These are phyloP conservation scores for Beauveria scarabaeidicola DNA, from an alignment of 2,329 filamentous ascomycete species.

Conservation along the genomic window DNA sequence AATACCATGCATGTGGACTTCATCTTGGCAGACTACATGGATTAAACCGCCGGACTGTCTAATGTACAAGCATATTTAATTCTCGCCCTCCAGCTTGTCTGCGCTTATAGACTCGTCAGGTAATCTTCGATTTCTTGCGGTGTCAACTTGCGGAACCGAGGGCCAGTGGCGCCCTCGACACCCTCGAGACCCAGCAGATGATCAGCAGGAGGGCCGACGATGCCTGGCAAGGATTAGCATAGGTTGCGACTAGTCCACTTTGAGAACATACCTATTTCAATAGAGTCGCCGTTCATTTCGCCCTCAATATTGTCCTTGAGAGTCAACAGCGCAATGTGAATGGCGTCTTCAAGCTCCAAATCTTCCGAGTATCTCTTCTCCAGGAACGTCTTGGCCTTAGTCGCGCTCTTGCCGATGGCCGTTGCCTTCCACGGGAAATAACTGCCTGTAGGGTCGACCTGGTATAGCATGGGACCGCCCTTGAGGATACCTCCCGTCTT, in stretches of 20 bases:
- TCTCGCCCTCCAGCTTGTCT: background rate
- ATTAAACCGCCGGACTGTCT: constrained; percentile 35
- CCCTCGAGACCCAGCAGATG: constrained; percentile 88
- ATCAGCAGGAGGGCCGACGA: constrained; percentile 89
- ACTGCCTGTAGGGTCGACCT: constrained; percentile 96
- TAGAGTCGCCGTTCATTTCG: constrained; percentile 97
- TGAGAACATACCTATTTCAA: constrained; percentile 70
- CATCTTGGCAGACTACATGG: constrained; percentile 9
- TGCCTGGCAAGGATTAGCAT: constrained; percentile 49
- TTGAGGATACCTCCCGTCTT: constrained; percentile 96
- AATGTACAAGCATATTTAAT: constrained; percentile 35
- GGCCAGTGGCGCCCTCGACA: constrained; percentile 74
- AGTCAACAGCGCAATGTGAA: constrained; percentile 94
- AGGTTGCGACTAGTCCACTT: background rate
- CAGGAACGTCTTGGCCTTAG: constrained; percentile 96
- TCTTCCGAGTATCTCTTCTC: constrained; percentile 99
- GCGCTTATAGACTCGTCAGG: constrained; percentile 82
- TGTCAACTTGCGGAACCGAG: constrained; percentile 86
- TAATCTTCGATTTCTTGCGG: constrained; percentile 99
- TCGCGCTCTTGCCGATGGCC: constrained; percentile 96
- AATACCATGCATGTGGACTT: constrained; percentile 16
- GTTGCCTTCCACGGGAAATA: constrained; percentile 99
- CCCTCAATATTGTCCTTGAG: constrained; percentile 99
- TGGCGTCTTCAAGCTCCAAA: constrained; percentile 92
- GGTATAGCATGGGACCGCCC: constrained; percentile 93